These are phyloP conservation scores for Aspergillus baeticus DNA, from an alignment of 495 filamentous ascomycete genomes.

Conservation along the genomic window DNA sequence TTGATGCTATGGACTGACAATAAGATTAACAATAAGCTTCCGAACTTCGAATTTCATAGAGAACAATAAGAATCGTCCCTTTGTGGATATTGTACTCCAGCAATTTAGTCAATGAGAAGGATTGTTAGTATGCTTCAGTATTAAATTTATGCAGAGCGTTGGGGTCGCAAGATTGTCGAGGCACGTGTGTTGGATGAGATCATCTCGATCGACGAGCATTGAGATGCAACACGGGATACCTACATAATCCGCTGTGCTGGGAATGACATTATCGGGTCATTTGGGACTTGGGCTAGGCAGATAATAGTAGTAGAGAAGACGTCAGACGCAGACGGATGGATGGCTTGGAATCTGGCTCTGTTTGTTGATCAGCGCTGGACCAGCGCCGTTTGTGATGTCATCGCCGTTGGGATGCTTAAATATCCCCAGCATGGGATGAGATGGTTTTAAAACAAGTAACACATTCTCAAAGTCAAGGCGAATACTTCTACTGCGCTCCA, in stretches of 20 bases:
- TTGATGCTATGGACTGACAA: too few relatives aligned
- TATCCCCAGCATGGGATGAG: neutral
- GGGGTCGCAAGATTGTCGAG: too few relatives aligned
- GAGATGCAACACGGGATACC: neutral
- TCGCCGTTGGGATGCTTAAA: constrained; percentile 3
- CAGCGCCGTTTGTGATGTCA: constrained; percentile 9
- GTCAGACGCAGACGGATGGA: neutral
- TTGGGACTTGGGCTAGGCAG: too few relatives aligned
- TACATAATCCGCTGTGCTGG: neutral
- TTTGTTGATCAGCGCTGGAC: constrained; percentile 3
- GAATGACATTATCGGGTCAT: neutral
- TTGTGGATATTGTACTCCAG: too few relatives aligned
- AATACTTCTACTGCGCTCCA: neutral
- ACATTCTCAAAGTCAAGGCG: neutral
- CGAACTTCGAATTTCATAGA: too few relatives aligned
- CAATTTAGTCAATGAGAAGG: too few relatives aligned
- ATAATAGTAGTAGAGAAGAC: constrained; percentile 4
- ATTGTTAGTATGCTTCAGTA: too few relatives aligned
- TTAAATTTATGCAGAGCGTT: too few relatives aligned
- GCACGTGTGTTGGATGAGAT: constrained; percentile 2
- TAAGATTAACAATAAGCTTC: too few relatives aligned
- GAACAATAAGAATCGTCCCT: too few relatives aligned
- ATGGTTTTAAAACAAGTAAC: neutral
- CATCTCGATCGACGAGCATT: neutral
- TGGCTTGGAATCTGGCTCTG: neutral